Evolutionary conservation across 2,329 filamentous ascomycete genomes (phyloP).

Genomic region (Colletotrichum australisinense): DNA sequence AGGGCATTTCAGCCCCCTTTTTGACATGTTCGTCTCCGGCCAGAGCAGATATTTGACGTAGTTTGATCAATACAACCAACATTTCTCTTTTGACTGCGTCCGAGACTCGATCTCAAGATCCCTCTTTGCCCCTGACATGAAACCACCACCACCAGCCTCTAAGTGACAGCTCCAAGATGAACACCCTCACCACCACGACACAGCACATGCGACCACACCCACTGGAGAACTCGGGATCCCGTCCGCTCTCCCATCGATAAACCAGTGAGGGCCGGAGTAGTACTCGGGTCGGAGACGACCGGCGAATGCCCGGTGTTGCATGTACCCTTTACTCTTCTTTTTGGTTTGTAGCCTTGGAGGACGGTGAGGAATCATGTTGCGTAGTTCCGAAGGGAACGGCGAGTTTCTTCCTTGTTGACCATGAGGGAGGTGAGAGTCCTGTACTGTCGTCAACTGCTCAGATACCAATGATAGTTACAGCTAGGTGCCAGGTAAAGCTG

Average conservation of each 20-base stretch:
- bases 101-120: too few species aligned
- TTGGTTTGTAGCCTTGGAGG: not conserved
- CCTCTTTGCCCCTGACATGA: too few species aligned
- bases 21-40: not conserved
- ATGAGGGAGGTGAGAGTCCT: not conserved
- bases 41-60: not conserved
- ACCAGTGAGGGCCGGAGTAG: slow-evolving; percentile 10
- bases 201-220: not conserved
- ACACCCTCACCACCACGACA: not conserved
- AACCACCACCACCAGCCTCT: not conserved
- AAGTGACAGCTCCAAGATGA: not conserved
- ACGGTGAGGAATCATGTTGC: not conserved
- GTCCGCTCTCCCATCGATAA: slow-evolving; percentile 12
- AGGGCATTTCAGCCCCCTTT: rapidly evolving
- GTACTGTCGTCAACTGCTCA: not conserved
- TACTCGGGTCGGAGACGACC: slow-evolving; percentile 8
- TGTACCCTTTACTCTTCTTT: not conserved
- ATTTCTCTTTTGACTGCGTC: too few species aligned
- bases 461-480: too few species aligned
- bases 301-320: slow-evolving; percentile 1
- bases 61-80: not conserved
- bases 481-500: too few species aligned
- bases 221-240: slow-evolving; percentile 13
- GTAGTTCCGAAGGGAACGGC: not conserved
- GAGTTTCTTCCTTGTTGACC: not conserved